phyloP scores from a whole-genome alignment of 495 filamentous ascomycete genomes.

The Melanomma pulvis-pyrius region DNA sequence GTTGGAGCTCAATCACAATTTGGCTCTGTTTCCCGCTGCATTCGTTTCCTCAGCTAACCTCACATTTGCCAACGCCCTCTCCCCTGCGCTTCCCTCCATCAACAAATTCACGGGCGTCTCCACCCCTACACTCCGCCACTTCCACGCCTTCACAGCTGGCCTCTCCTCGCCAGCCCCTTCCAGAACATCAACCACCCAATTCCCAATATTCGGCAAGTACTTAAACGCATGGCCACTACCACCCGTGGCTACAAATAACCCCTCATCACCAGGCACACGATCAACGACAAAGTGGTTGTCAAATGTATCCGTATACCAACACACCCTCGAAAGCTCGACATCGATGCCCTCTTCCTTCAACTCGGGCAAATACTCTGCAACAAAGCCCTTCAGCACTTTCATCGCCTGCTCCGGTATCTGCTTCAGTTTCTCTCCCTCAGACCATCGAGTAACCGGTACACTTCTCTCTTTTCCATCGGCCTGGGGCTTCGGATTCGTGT shows the following conservation, averaged over 20 bases:
- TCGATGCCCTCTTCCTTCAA: not conserved
- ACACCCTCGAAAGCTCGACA: not conserved
- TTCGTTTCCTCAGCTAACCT: no score
- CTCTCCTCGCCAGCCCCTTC: not conserved
- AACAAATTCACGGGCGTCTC: not conserved
- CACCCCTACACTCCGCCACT: not conserved
- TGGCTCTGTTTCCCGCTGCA: no score
- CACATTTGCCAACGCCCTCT: not conserved
- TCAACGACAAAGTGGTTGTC: constrained; percentile 11
- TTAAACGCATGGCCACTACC: constrained; percentile 9
- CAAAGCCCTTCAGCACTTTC: not conserved
- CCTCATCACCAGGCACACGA: not conserved
- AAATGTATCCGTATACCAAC: constrained; percentile 3
- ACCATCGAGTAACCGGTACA: not conserved
- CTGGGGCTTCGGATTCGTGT: constrained; percentile 5
- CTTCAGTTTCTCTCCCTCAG: not conserved
- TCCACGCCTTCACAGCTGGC: not conserved
- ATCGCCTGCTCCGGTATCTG: constrained; percentile 1
- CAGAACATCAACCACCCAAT: not conserved
- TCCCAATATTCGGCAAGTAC: not conserved
- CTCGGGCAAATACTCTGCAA: not conserved
- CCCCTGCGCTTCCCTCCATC: not conserved
- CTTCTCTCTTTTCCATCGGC: no score
- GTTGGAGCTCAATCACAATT: no score
- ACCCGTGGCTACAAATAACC: not conserved